Evolutionary conservation across 768 basidiomycete genomes (phyloP).

Genomic region (Leccinum subgranulosum): DNA sequence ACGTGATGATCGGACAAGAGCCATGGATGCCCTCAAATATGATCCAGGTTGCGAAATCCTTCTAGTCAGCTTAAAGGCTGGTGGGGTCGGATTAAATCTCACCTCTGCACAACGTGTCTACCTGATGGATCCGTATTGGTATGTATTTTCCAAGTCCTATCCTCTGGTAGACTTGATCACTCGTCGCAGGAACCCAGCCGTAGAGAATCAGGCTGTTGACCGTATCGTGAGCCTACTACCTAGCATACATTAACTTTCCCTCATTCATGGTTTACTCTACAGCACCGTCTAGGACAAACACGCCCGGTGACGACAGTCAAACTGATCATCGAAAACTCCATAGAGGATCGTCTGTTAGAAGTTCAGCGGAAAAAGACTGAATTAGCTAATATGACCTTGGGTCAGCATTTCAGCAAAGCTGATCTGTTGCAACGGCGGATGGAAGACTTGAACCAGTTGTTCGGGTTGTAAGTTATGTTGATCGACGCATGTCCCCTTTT

Average conservation of each 20-base stretch:
- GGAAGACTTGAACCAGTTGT: constrained; percentile 82
- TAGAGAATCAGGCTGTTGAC: constrained; percentile 97
- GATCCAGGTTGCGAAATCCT: constrained; percentile 92
- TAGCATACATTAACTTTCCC: background rate
- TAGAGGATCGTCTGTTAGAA: constrained; percentile 88
- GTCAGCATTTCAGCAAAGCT: constrained; percentile 80
- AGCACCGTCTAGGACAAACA: constrained; percentile 97
- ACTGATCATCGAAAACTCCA: constrained; percentile 90
- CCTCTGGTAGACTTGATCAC: background rate
- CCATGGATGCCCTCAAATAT: constrained; percentile 89
- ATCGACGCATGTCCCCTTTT: constrained; percentile 13
- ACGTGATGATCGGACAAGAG: constrained; percentile 85
- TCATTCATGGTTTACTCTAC: constrained; percentile 3
- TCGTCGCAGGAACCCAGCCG: constrained; percentile 81
- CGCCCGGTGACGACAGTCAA: constrained; percentile 89
- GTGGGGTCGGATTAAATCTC: constrained; percentile 94
- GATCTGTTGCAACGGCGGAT: constrained; percentile 84
- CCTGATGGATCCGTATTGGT: constrained; percentile 98
- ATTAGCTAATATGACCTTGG: constrained; percentile 91
- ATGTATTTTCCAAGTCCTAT: constrained; percentile 10
- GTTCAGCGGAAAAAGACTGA: constrained; percentile 95
- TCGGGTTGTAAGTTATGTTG: constrained; percentile 42
- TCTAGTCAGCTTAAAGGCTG: constrained; percentile 93
- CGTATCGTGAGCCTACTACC: constrained; percentile 70
- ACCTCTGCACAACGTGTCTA: constrained; percentile 93